These are phyloP conservation scores for Polytrichum commune DNA, from an alignment of 225 moss, liverwort and hornwort genomes.

Conservation along the genomic window DNA sequence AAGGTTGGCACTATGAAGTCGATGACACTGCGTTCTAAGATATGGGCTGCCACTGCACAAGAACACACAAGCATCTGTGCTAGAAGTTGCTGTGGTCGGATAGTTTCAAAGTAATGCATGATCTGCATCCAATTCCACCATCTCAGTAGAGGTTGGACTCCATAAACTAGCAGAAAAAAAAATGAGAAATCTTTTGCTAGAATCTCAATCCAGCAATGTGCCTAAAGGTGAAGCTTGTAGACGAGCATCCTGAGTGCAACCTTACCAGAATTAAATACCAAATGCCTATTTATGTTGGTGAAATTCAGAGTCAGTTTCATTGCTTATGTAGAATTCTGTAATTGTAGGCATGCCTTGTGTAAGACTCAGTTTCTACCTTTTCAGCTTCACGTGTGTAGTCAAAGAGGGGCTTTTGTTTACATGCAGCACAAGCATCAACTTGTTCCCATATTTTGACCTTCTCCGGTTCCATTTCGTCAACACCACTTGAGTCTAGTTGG, in stretches of 20 bases:
- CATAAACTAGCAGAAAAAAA: too few species aligned
- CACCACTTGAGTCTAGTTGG: constrained; percentile 47
- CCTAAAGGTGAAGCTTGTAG: too few species aligned
- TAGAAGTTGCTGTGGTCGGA: constrained; percentile 77
- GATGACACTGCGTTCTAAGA: constrained; percentile 51
- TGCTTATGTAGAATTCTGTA: too few species aligned
- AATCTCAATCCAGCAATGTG: too few species aligned
- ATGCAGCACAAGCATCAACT: constrained; percentile 57
- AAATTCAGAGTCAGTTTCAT: too few species aligned
- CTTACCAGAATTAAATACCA: too few species aligned
- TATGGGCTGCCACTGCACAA: constrained; percentile 68
- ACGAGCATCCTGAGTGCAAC: too few species aligned
- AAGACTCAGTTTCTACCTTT: constrained; percentile 47
- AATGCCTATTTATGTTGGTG: too few species aligned
- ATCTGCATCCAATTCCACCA: constrained; percentile 38
- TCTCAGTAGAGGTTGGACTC: too few species aligned
- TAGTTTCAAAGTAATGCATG: constrained; percentile 83
- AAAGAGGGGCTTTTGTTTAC: constrained; percentile 81
- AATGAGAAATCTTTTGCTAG: too few species aligned
- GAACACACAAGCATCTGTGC: constrained; percentile 83
- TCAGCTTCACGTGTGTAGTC: constrained; percentile 85
- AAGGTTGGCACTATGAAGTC: constrained; percentile 45
- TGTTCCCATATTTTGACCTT: constrained; percentile 79
- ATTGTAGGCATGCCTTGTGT: too few species aligned
- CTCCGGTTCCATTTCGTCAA: constrained; percentile 47